Conservation (phyloP, 352 stramenopile genomes). For the Phytophthora idaei region DNA sequence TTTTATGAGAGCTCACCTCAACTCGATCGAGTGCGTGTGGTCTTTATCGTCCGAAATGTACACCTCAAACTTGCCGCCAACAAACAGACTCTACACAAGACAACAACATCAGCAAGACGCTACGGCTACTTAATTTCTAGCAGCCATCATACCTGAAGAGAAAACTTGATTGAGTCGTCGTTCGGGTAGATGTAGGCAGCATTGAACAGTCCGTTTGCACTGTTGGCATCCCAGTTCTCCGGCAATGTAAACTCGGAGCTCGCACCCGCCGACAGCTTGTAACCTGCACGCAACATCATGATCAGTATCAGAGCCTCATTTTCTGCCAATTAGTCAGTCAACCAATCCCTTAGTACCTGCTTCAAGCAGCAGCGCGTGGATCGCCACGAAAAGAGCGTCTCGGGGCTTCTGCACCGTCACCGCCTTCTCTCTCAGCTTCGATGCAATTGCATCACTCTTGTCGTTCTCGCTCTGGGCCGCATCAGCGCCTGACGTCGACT, state of each 20-base stretch:
- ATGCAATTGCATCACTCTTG: slow-evolving; percentile 50
- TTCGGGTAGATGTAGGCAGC: slow-evolving; percentile 62
- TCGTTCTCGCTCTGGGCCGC: slow-evolving; percentile 26
- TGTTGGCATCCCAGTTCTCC: slow-evolving; percentile 64
- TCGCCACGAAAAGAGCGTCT: slow-evolving; percentile 73
- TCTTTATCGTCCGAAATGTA: slow-evolving; percentile 76
- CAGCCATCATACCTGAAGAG: slow-evolving; percentile 52
- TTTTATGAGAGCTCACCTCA: slow-evolving; percentile 44
- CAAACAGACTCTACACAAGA: slow-evolving; percentile 62
- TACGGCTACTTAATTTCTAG: neutral
- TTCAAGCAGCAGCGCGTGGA: slow-evolving; percentile 77
- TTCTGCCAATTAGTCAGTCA: neutral
- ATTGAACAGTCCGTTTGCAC: slow-evolving; percentile 64
- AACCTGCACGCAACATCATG: slow-evolving; percentile 38
- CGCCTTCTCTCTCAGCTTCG: slow-evolving; percentile 47
- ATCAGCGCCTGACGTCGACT: slow-evolving; percentile 2
- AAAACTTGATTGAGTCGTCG: slow-evolving; percentile 56
- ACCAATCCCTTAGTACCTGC: slow-evolving; percentile 44
- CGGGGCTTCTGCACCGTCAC: slow-evolving; percentile 53
- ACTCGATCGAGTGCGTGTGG: slow-evolving; percentile 74
- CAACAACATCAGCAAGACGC: slow-evolving; percentile 1
- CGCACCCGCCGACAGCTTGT: slow-evolving; percentile 31
- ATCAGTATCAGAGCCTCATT: slow-evolving; percentile 3
- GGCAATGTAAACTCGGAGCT: slow-evolving; percentile 45
- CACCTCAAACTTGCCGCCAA: slow-evolving; percentile 78